Base-by-base conservation (phyloP, 2,329 filamentous ascomycete species). In the Alternaria panax region DNA sequence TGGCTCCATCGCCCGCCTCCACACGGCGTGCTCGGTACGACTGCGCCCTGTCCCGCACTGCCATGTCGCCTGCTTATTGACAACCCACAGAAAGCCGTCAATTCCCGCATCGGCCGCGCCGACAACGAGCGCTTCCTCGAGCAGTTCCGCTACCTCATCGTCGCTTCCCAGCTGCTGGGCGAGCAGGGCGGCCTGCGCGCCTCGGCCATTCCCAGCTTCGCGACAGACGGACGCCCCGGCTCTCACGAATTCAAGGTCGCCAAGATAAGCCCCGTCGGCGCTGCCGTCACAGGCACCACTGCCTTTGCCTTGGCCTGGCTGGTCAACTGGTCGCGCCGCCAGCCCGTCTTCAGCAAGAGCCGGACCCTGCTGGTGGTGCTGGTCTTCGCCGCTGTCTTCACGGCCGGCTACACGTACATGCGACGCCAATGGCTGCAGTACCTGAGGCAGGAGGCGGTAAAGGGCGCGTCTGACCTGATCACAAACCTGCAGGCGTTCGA, bases 141-240 rank as follows among this genome's bases (percentile, higher is more conserved):
- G 79, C 91, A 93, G 74, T 97, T 97, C 73, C 91, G 93, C 64
- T 97, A 97, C 79, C 90, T 92, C 22, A 92, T 97, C 65, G 91
- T 97, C 72, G 93, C 93, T 51, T 97, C 93, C 22, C 93, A 97
- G 75, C 85, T 97, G 14, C 83, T 97, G 40, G 92, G 88, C 71
- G 90, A 90, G 40, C 79, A 80, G 62, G 79, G 77, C 27, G 73
- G 79, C 14, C 60, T 82, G 42, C 78, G 78, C 34, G 58, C 76
- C 11, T 55, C 74, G 20, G 59, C 74, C 16, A 63, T 73, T 34
- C 69, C 74, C 51, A 72, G 52, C 62, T 71, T 71, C 57, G 66
- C 68, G 8, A 34, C 67, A 47, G 62, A 72, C 54, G 72, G 64
- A n/a, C 61, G 50, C 20, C 42, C 68, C 11, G 69, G 62, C 48